These are phyloP conservation scores for Domatiomyces globalis DNA, from an alignment of 2,329 filamentous ascomycete species.

Conservation along the genomic window DNA sequence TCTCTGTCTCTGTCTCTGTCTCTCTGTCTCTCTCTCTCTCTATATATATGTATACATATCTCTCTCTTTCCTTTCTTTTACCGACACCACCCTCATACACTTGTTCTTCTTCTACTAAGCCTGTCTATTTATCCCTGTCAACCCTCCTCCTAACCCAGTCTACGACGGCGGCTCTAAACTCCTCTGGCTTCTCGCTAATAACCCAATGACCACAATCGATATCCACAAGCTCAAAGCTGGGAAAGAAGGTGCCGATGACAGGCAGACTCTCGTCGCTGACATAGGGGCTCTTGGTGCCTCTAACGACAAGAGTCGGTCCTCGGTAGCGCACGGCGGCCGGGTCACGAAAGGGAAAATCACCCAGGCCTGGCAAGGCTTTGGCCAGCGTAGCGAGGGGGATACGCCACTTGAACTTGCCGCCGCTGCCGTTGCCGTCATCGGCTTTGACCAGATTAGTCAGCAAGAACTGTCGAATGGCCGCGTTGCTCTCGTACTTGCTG, in stretches of 20 bases:
- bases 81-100: too few species aligned
- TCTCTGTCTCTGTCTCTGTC: constrained; percentile 12
- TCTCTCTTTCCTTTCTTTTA: not conserved
- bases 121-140: constrained; percentile 6
- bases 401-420: constrained; percentile 55
- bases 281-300: constrained; percentile 29
- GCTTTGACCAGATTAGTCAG: constrained; percentile 56
- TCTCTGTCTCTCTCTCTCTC: not conserved
- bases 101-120: too few species aligned
- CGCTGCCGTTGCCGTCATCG: constrained; percentile 24
- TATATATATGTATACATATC: too few species aligned
- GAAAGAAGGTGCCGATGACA: constrained; percentile 29
- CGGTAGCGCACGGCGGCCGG: constrained; percentile 54
- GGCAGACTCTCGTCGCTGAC: constrained; percentile 28
- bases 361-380: constrained; percentile 56
- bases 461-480: constrained; percentile 78
- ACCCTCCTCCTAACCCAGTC: constrained; percentile 15
- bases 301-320: constrained; percentile 66
- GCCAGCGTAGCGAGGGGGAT: constrained; percentile 63
- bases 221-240: constrained; percentile 26
- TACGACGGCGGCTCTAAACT: constrained; percentile 26
- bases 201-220: constrained; percentile 32
- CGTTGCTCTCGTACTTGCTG: constrained; percentile 32
- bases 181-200: constrained; percentile 32
- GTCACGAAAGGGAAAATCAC: constrained; percentile 75